phyloP scores from a whole-genome alignment of 495 filamentous ascomycete genomes.

The Hypoxylon fuscum region DNA sequence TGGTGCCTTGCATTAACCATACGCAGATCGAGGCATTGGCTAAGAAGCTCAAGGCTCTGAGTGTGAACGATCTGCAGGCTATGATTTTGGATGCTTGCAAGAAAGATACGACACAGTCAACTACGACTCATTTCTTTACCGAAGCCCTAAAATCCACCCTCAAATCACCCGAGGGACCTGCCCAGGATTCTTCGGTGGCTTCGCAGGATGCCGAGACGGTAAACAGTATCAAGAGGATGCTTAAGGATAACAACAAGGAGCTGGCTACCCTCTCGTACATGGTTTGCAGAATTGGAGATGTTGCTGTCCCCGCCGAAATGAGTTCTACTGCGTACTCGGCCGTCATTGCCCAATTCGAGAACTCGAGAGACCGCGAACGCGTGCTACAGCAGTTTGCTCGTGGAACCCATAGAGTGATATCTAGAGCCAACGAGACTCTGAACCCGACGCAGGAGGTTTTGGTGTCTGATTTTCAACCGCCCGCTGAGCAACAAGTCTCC shows the following conservation, averaged over 20 bases:
- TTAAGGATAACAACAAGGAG: not conserved
- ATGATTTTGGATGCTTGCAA: no score
- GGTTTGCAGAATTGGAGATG: not conserved
- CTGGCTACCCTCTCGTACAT: constrained; percentile 5
- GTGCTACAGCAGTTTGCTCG: not conserved
- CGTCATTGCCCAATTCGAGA: not conserved
- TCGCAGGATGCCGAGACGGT: not conserved
- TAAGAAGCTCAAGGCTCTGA: no score
- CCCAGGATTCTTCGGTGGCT: not conserved
- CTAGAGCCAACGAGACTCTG: not conserved
- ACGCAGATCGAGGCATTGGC: no score
- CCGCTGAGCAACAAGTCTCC: no score
- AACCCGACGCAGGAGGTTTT: not conserved
- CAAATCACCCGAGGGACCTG: no score
- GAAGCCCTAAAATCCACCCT: not conserved
- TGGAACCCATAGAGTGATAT: not conserved
- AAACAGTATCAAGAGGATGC: not conserved
- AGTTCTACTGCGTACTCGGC: not conserved
- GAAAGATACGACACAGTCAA: no score
- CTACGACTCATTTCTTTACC: no score
- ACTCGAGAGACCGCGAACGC: not conserved
- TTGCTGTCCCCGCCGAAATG: not conserved
- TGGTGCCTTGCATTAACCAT: no score
- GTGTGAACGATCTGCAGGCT: no score
- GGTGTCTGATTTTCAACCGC: no score